phyloP scores from a whole-genome alignment of 2,329 filamentous ascomycete species.

The Blumeria graminis region DNA sequence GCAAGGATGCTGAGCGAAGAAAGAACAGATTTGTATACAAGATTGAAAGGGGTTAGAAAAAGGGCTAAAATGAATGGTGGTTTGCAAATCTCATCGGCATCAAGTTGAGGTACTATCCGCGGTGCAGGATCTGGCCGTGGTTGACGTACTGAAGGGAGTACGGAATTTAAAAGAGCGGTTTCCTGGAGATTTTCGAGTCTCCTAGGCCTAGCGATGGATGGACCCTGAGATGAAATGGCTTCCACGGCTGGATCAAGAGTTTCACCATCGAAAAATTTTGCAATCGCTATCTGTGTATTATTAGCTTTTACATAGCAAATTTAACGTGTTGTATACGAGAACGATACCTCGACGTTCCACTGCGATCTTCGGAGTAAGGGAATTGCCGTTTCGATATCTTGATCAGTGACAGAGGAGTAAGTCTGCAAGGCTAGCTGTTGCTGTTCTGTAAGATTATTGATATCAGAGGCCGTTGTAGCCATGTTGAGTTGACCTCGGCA shows the following conservation, averaged over 20 bases:
- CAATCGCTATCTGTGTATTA: conserved; percentile 57
- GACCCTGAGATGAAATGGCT: conserved; percentile 37
- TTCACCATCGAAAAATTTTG: conserved; percentile 96
- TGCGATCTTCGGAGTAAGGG: conserved; percentile 63
- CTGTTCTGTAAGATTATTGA: conserved; percentile 44
- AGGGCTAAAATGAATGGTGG: conserved; percentile 56
- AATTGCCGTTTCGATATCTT: conserved; percentile 52
- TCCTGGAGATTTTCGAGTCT: conserved; percentile 54
- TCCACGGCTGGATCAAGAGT: conserved; percentile 60
- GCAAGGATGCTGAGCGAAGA: conserved; percentile 47
- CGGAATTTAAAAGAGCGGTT: conserved; percentile 20
- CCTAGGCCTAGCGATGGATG: conserved; percentile 34
- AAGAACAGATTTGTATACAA: conserved; percentile 50
- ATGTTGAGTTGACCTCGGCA: conserved; percentile 13
- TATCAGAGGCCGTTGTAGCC: conserved; percentile 28
- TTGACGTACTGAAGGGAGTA: conserved; percentile 14
- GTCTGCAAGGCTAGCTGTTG: conserved; percentile 75
- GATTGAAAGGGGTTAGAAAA: conserved; percentile 56
- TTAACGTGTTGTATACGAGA: not conserved
- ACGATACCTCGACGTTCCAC: conserved; percentile 73
- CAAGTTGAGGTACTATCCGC: conserved; percentile 55
- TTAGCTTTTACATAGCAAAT: conserved; percentile 8
- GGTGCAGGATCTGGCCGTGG: conserved; percentile 43
- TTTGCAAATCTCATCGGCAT: conserved; percentile 37
- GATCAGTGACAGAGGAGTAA: conserved; percentile 69